phyloP scores from a whole-genome alignment of 352 stramenopile species.

The Pythium phragmiticola region DNA sequence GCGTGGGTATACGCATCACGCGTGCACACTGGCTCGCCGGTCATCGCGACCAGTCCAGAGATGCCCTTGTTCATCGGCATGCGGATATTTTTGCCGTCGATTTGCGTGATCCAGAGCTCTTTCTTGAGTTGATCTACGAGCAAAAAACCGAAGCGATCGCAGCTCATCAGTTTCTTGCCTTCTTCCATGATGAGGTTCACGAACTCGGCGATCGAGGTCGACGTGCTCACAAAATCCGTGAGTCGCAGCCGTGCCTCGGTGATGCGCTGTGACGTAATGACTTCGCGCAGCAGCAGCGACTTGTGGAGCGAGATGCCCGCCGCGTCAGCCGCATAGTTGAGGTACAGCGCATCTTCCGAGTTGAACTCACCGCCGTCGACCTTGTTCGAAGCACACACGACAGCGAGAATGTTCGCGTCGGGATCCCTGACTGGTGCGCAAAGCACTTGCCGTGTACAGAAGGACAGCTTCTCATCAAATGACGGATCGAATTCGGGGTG shows the following conservation, averaged over 20 bases:
- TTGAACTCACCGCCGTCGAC: constrained; percentile 70
- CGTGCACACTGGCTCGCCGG: constrained; percentile 50
- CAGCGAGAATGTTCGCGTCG: constrained; percentile 55
- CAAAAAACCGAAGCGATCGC: constrained; percentile 64
- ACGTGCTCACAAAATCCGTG: constrained; percentile 55
- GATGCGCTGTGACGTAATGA: constrained; percentile 72
- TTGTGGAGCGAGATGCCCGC: constrained; percentile 73
- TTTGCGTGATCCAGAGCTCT: constrained; percentile 71
- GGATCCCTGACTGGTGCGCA: constrained; percentile 61
- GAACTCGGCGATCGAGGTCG: constrained; percentile 52
- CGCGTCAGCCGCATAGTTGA: constrained; percentile 70
- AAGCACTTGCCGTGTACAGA: constrained; percentile 58
- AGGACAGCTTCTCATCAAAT: constrained; percentile 63
- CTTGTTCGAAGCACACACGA: constrained; percentile 73
- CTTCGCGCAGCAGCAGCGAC: constrained; percentile 58
- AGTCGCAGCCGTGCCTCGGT: constrained; percentile 63
- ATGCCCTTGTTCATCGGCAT: constrained; percentile 69
- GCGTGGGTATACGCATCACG: constrained; percentile 75
- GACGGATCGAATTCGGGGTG: constrained; percentile 67
- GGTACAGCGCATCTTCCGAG: constrained; percentile 62
- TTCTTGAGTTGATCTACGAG: constrained; percentile 79
- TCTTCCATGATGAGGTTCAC: constrained; percentile 70
- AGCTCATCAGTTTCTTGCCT: constrained; percentile 76
- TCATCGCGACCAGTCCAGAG: constrained; percentile 66
- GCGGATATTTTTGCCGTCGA: constrained; percentile 36